A percentile compares a stretch with the other conserved stretches of the same genome.
These are phyloP conservation scores for Botrytis hyacinthi DNA, from an alignment of 2,329 filamentous ascomycete species.

Conservation along the genomic window DNA sequence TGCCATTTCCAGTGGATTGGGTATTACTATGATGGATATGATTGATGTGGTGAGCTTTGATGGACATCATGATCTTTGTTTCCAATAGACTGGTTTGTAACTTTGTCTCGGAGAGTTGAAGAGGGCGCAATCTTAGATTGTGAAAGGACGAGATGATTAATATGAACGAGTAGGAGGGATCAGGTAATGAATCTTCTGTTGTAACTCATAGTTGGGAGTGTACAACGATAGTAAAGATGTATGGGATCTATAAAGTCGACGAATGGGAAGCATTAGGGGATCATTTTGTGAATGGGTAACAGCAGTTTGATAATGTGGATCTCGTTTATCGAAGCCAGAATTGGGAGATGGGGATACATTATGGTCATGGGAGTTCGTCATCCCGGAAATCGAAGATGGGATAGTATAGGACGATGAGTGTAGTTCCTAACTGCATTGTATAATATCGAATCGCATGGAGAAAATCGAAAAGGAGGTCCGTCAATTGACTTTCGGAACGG, in stretches of 20 bases:
- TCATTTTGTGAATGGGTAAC: background rate
- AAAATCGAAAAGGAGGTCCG: background rate
- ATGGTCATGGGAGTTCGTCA: conserved; percentile 15
- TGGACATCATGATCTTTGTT: background rate
- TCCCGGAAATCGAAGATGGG: background rate
- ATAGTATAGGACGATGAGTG: background rate
- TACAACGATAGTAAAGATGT: background rate
- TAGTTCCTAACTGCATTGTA: background rate
- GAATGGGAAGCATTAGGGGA: background rate
- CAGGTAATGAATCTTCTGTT: background rate
- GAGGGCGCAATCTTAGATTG: background rate
- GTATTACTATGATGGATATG: background rate
- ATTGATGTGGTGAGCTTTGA: background rate
- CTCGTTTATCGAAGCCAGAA: background rate
- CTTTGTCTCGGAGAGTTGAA: background rate
- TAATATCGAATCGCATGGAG: background rate
- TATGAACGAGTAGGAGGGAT: background rate
- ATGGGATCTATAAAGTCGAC: background rate
- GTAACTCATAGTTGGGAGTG: background rate
- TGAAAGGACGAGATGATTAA: background rate
- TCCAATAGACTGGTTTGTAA: background rate
- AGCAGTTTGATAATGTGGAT: background rate
- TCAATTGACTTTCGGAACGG: background rate
- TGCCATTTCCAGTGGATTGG: background rate
- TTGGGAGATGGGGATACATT: background rate